Percentiles rank a stretch among this genome's conserved stretches.
Evolutionary conservation across 2,329 filamentous ascomycete genomes (phyloP).

Genomic region (Phaeosphaeria sp.): DNA sequence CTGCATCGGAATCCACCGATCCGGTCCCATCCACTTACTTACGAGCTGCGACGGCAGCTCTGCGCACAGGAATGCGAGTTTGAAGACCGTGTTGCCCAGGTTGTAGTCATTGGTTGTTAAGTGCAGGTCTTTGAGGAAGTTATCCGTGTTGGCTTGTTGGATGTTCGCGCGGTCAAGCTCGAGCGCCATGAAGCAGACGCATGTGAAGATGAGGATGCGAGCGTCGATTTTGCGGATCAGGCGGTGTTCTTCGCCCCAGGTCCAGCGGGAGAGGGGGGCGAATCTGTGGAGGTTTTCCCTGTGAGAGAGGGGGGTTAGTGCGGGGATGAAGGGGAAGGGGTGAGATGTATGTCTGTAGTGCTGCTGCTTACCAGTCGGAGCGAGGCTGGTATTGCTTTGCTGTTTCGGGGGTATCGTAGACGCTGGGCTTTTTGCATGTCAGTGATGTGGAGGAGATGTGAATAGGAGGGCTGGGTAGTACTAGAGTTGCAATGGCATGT

Average conservation of each 20-base stretch:
- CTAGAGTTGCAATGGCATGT: neutral
- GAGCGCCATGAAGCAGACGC: conserved; percentile 61
- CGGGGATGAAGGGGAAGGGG: too few relatives aligned
- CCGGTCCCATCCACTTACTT: conserved; percentile 53
- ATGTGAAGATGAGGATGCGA: conserved; percentile 58
- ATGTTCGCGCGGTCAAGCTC: conserved; percentile 59
- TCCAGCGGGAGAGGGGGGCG: neutral
- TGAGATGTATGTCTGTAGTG: too few relatives aligned
- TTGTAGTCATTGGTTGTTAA: neutral
- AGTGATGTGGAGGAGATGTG: neutral
- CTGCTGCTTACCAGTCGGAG: neutral
- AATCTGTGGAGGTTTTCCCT: neutral
- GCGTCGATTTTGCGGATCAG: conserved; percentile 52
- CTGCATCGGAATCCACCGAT: conserved; percentile 51
- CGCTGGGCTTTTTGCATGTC: neutral
- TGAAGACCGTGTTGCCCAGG: conserved; percentile 64
- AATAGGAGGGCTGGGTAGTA: neutral
- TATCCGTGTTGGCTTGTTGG: conserved; percentile 41
- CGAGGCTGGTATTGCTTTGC: neutral
- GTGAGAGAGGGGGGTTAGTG: neutral
- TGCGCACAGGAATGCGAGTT: conserved; percentile 74
- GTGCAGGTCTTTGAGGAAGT: conserved; percentile 5
- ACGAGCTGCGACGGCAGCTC: conserved; percentile 55
- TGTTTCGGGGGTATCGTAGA: neutral
- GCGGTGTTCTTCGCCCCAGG: neutral